Evolutionary conservation across 2,329 filamentous ascomycete genomes (phyloP).

Genomic region (Septoria petroselini): DNA sequence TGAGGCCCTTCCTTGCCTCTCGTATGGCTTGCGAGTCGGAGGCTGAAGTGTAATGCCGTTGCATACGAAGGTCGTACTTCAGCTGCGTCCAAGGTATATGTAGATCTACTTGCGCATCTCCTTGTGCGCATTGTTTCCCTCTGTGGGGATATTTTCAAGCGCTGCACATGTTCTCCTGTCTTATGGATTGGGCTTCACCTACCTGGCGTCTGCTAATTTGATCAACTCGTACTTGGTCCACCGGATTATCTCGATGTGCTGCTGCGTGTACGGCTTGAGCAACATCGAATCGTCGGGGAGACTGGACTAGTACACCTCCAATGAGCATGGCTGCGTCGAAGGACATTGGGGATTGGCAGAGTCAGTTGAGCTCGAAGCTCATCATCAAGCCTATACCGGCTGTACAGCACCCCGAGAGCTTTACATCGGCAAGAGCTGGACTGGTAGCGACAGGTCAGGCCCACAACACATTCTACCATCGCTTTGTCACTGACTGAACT

Average conservation of each 20-base stretch:
- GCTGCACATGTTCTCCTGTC: too few species aligned
- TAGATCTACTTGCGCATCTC: neutral
- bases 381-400: slow-evolving; percentile 12
- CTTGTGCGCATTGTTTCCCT: too few species aligned
- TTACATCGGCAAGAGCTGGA: slow-evolving; percentile 13
- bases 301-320: too few species aligned
- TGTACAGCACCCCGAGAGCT: slow-evolving; percentile 8
- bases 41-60: neutral
- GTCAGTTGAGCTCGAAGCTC: slow-evolving; percentile 5
- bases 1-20: neutral
- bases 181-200: neutral
- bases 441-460: slow-evolving; percentile 16
- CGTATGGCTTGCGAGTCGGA: neutral
- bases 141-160: neutral
- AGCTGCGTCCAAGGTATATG: neutral
- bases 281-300: too few species aligned
- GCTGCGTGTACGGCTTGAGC: too few species aligned
- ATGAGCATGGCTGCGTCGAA: neutral
- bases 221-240: neutral
- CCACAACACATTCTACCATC: neutral
- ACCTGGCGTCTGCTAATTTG: neutral
- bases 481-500: neutral
- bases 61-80: neutral
- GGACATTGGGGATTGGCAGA: neutral
- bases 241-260: too few species aligned